Base-by-base conservation (phyloP, 208 protist genomes). In the Trypanosoma vivax region DNA sequence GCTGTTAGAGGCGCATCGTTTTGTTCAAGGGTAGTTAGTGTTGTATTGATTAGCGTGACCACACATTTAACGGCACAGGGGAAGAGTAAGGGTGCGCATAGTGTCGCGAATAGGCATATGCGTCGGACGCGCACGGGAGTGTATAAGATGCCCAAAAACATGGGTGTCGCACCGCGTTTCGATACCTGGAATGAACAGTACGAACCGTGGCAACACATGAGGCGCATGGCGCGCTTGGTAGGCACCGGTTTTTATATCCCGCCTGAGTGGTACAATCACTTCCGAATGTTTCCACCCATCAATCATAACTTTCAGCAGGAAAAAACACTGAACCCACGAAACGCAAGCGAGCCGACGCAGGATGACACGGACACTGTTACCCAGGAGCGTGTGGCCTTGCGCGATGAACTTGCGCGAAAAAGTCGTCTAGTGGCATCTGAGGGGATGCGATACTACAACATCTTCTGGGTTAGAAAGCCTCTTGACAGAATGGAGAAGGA, bases 181-280 rank as follows among this genome's bases (percentile, higher is more conserved):
- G 88, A 95, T 69, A 65, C 59, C 10, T 95, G 88, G 84, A 90
- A 90, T 47, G 88, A 90, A 42, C 83, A 81, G 62, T 92, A 95
- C 47, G 88, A 95, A 70, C 82, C 88, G n/a, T 92, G 84, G 82
- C 79, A 79, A 60, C 81, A 88, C 61, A 84, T 95, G 74, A 80
- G 79, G 66, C 83, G 82, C 18, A 95, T 95, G 88, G 83, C 79
- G 21, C 71, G 82, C 3, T 65, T 95, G 0, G 88, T 67, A 0
- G 88, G 88, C 59, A 95, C 83, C 19, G 88, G 88, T 47, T 95
- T 95, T 65, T 95, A 95, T 75, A 92, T 95, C 45, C 88, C 88
- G 0, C 88, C 88, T 2, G 83, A 90, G 60, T 95, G 88, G 88
- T 95, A 95, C 75, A 87, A 79, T 33, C 88, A 95, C 77, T 95